Evolutionary conservation across 257 asterid genomes (phyloP).

Genomic region (Dorcoceras hygrometricum): DNA sequence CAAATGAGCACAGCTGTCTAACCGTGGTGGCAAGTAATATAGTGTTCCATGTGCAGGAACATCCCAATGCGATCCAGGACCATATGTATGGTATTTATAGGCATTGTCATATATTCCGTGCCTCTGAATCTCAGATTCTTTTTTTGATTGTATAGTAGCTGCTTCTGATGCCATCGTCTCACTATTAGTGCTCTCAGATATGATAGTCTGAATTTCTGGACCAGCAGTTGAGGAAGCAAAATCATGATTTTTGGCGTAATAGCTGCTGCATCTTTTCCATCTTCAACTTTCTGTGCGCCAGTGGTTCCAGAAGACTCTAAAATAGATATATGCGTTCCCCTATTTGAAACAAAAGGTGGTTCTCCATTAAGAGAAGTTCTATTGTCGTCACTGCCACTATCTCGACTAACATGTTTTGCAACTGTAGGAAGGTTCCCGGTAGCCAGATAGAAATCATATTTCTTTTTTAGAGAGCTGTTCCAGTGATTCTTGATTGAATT

Average conservation of each 20-base stretch:
- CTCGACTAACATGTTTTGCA: slow-evolving; percentile 43
- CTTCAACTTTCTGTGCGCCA: slow-evolving; percentile 39
- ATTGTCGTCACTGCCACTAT: slow-evolving; percentile 40
- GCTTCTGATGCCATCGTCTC: slow-evolving; percentile 38
- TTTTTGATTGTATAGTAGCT: slow-evolving; percentile 32
- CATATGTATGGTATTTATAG: slow-evolving; percentile 37
- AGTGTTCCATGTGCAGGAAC: slow-evolving; percentile 51
- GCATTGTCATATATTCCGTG: slow-evolving; percentile 23
- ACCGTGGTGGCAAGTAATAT: slow-evolving; percentile 68
- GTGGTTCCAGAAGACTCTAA: slow-evolving; percentile 42
- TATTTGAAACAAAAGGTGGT: slow-evolving; percentile 31
- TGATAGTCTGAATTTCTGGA: slow-evolving; percentile 36
- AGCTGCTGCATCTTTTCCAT: slow-evolving; percentile 41
- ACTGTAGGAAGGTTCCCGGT: slow-evolving; percentile 85
- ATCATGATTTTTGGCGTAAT: slow-evolving; percentile 28
- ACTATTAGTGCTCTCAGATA: slow-evolving; percentile 33
- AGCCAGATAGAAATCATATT: slow-evolving; percentile 78
- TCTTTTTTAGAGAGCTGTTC: slow-evolving; percentile 96
- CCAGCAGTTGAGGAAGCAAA: slow-evolving; percentile 26
- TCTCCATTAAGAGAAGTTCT: slow-evolving; percentile 38
- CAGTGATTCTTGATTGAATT: slow-evolving; percentile 98
- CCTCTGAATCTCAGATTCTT: slow-evolving; percentile 33
- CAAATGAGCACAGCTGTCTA: slow-evolving; percentile 33
- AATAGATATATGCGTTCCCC: slow-evolving; percentile 35
- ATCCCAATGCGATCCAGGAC: slow-evolving; percentile 35